phyloP scores from a whole-genome alignment of 1,284 basidiomycete species.

The Sutorius eximius region DNA sequence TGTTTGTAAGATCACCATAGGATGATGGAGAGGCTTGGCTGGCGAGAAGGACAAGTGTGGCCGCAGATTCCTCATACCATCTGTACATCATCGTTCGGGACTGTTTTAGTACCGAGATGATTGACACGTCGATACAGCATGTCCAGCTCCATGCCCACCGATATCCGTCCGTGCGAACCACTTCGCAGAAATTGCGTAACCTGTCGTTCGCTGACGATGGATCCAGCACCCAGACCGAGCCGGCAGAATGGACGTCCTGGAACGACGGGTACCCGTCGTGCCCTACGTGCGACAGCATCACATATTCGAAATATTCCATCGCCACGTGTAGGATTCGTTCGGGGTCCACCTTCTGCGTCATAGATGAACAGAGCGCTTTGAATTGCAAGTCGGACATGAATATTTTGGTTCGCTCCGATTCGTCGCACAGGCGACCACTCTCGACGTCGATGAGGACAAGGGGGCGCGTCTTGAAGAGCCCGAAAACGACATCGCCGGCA shows the following conservation, averaged over 20 bases:
- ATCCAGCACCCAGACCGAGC: constrained; percentile 1
- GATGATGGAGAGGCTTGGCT: neutral
- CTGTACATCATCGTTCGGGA: constrained; percentile 7
- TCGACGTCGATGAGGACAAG: constrained; percentile 13
- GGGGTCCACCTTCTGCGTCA: neutral
- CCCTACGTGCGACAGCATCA: constrained; percentile 15
- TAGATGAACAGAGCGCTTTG: constrained; percentile 7
- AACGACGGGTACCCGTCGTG: constrained; percentile 3
- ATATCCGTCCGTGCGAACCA: neutral
- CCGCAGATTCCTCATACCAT: constrained; percentile 2
- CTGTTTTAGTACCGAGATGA: neutral
- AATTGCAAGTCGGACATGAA: constrained; percentile 9
- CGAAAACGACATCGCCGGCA: neutral
- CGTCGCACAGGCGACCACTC: constrained; percentile 9
- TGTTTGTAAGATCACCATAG: neutral
- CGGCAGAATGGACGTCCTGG: constrained; percentile 5
- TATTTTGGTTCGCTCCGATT: neutral
- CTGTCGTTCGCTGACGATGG: neutral
- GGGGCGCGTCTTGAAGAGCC: neutral
- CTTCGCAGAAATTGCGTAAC: constrained; percentile 4
- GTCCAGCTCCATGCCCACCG: constrained; percentile 9
- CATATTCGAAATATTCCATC: constrained; percentile 9
- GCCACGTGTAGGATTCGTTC: neutral
- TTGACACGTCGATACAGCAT: constrained; percentile 9
- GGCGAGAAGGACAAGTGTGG: neutral